Percentiles rank a stretch among this genome's conserved stretches.
phyloP scores from a whole-genome alignment of 106 monocot species.

The Posidonia australis region DNA sequence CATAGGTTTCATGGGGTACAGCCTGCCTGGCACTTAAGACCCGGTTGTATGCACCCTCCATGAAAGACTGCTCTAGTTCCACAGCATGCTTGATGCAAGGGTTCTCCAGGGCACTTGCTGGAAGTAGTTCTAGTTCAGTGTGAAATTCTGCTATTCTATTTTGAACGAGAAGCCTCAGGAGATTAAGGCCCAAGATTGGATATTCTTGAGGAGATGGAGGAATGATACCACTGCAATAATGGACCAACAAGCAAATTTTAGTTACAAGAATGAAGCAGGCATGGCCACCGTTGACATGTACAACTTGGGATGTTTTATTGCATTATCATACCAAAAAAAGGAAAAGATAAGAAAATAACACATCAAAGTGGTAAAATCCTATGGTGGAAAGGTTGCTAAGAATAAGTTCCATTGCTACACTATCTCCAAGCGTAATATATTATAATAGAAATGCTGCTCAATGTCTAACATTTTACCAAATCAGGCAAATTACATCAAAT shows the following conservation, averaged over 20 bases:
- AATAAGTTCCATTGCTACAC: too few species aligned
- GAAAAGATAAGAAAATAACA: too few species aligned
- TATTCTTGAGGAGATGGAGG: slow-evolving; percentile 73
- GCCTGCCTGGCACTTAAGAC: slow-evolving; percentile 73
- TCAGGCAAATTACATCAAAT: not conserved
- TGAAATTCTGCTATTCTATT: slow-evolving; percentile 98
- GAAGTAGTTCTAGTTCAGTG: slow-evolving; percentile 80
- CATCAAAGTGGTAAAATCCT: too few species aligned
- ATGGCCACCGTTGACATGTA: too few species aligned
- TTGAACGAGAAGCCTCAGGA: slow-evolving; percentile 85
- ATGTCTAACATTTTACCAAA: too few species aligned
- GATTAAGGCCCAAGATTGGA: slow-evolving; percentile 89
- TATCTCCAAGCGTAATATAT: too few species aligned
- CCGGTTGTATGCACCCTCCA: slow-evolving; percentile 97
- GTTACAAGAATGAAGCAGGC: too few species aligned
- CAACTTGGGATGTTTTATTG: too few species aligned
- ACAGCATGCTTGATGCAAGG: slow-evolving; percentile 90
- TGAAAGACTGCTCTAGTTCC: slow-evolving; percentile 89
- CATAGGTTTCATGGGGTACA: slow-evolving; percentile 88
- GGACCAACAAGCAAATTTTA: not conserved
- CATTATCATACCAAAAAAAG: too few species aligned
- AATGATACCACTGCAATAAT: slow-evolving; percentile 42
- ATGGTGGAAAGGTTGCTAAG: too few species aligned
- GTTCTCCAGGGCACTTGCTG: slow-evolving; percentile 61
- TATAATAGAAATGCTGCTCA: too few species aligned